Evolutionary conservation across 163 green algal species (phyloP), one percentile per base, ranked within the genome.

Genomic region (Coccomyxa subellipsoidea): DNA sequence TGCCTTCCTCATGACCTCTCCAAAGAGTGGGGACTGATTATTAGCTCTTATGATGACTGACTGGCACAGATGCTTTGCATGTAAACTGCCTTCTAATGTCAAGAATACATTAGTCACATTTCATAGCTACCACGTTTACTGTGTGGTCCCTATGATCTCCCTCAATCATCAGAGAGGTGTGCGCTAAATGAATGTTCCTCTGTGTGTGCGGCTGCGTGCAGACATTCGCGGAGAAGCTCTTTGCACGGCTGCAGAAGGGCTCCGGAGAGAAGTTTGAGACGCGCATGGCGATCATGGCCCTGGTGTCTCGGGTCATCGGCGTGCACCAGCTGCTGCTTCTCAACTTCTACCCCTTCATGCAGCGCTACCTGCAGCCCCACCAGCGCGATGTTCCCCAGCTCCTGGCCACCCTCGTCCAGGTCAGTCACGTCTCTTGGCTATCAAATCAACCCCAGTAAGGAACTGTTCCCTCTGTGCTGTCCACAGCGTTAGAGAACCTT

Each of bases 311-410:
- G n/a, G 83, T 94, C 29, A 90, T 98, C 37, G 95, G 94, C 38
- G 86, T 96, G 81, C 95, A 98, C 91, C 12, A 54, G 27, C 90
- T 98, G 69, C 85, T 96, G 72, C 80, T 98, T n/a, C 92, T 98
- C 79, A 97, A 97, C 88, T 98, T 98, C 88, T 99, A 98, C 89
- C 93, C 95, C 59, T 97, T 95, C 85, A 85, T 98, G 9, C 90
- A 98, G 86, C 95, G 96, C 87, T 99, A 98, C 90, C 59, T 98
- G 8, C 88, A 92, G 53, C 96, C 96, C 29, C 90, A 94, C 72
- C 92, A 96, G 81, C 88, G 88, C 1, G 96, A 99, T 38, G 94
- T 98, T 21, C 97, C 95, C 9, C 76, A 87, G 69, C 82, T 98
- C 36, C 90, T 98, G 47, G 90, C 92, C 7, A 89, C 92, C 35